These are phyloP conservation scores for Diaporthe destruens DNA, from an alignment of 2,329 filamentous ascomycete genomes.

Conservation along the genomic window DNA sequence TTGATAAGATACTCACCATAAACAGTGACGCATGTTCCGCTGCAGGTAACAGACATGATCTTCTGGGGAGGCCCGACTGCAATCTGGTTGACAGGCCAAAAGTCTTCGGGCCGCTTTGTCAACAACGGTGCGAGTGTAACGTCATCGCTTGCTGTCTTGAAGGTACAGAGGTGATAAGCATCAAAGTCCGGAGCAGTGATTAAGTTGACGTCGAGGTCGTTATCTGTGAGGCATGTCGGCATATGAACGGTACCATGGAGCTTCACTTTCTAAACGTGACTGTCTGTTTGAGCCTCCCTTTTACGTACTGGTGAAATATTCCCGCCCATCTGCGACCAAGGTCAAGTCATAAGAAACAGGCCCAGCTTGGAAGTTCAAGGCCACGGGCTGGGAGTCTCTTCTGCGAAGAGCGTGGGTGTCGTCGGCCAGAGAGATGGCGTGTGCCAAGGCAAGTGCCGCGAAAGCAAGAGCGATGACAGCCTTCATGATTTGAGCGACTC, in stretches of 20 bases:
- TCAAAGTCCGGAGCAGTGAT: constrained; percentile 32
- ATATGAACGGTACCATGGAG: fast-evolving
- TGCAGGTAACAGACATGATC: constrained; percentile 36
- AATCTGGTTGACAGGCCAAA: constrained; percentile 37
- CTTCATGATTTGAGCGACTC: constrained; percentile 2
- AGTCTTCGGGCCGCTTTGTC: constrained; percentile 32
- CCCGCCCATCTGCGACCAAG: constrained; percentile 31
- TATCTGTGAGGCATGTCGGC: constrained; percentile 20
- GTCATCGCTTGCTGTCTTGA: constrained; percentile 29
- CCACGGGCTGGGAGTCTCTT: constrained; percentile 23
- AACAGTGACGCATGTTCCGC: constrained; percentile 25
- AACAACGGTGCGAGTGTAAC: constrained; percentile 22
- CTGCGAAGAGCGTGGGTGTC: not conserved
- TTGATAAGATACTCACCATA: constrained; percentile 23
- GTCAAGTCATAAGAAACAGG: constrained; percentile 32
- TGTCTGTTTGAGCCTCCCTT: not conserved
- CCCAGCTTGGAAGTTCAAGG: constrained; percentile 27
- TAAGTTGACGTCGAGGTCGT: constrained; percentile 31
- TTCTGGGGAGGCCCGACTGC: constrained; percentile 32
- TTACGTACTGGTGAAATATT: constrained; percentile 33
- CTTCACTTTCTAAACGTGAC: too few species aligned
- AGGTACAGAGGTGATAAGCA: constrained; percentile 27
- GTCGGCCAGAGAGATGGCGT: not conserved
- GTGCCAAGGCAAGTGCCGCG: not conserved
- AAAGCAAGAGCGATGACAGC: not conserved